Evolutionary conservation across 1,284 basidiomycete species (phyloP), one percentile per base, ranked within the genome.

Genomic region (Apiotrichum porosum): DNA sequence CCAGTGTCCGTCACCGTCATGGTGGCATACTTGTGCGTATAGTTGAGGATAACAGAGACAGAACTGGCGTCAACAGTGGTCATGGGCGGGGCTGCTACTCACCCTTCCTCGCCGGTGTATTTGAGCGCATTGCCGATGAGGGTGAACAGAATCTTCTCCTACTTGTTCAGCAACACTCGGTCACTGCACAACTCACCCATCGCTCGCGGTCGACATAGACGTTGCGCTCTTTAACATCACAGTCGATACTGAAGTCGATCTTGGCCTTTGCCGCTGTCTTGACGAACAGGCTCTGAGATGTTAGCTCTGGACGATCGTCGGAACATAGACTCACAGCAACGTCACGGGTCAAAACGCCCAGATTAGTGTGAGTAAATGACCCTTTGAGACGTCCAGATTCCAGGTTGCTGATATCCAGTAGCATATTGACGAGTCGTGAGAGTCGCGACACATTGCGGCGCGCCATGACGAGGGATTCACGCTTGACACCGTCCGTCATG

Each of bases 121-220:
- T 35, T 35, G 17, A 44, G 42, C 10, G 44, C 44, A n/a, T 46
- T 46, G 10, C 65, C 66, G 40, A 75, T 58, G 3, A 75, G 56
- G 42, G 71, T 73, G 62, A 68, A 74, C 14, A 72, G 54, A 47
- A 75, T 66, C 55, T 76, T 76, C 47, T 77, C 76, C n/a, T n/a
- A n/a, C n/a, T n/a, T n/a, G n/a, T n/a, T n/a, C n/a, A n/a, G n/a
- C n/a, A n/a, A n/a, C n/a, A n/a, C n/a, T n/a, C n/a, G n/a, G n/a
- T n/a, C n/a, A n/a, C n/a, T n/a, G n/a, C n/a, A n/a, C n/a, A n/a
- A n/a, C n/a, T n/a, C n/a, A n/a, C n/a, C 70, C 72, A 76, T 26
- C 75, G 65, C 22, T 76, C 75, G 0, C 62, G 54, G 53, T 71
- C 69, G 42, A 75, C 64, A 49, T 66, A 76, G 9, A 68, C 64